These are phyloP conservation scores for Rhodamnia rubescens DNA, from an alignment of 345 rosid genomes.

Conservation along the genomic window DNA sequence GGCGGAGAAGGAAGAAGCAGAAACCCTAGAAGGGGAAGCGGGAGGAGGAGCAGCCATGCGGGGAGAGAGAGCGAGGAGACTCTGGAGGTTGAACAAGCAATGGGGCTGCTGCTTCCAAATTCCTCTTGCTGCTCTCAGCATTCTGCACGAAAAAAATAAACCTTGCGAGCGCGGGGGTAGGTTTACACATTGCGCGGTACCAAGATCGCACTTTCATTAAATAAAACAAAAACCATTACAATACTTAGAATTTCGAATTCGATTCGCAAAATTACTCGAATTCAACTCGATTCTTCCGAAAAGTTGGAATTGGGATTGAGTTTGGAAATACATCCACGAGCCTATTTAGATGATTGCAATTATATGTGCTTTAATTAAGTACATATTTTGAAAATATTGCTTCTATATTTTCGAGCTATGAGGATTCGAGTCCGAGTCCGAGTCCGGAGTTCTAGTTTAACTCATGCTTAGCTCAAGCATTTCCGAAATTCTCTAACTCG, in stretches of 20 bases:
- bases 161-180: neutral
- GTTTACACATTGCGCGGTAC: neutral
- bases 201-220: neutral
- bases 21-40: conserved; percentile 19
- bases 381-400: neutral
- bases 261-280: too few species aligned
- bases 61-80: conserved; percentile 4
- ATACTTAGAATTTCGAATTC: neutral
- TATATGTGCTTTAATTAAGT: neutral
- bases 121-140: neutral
- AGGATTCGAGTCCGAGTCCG: neutral
- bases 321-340: neutral
- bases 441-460: neutral
- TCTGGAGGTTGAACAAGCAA: neutral
- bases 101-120: neutral
- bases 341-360: neutral
- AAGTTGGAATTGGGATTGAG: neutral
- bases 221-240: neutral
- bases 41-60: conserved; percentile 5
- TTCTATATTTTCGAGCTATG: accelerated
- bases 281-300: too few species aligned
- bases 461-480: accelerated
- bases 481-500: too few species aligned
- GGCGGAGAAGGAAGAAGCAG: conserved; percentile 41
- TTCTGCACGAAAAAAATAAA: neutral